phyloP scores from a whole-genome alignment of 768 basidiomycete species.

The Phylloporus arenicola region DNA sequence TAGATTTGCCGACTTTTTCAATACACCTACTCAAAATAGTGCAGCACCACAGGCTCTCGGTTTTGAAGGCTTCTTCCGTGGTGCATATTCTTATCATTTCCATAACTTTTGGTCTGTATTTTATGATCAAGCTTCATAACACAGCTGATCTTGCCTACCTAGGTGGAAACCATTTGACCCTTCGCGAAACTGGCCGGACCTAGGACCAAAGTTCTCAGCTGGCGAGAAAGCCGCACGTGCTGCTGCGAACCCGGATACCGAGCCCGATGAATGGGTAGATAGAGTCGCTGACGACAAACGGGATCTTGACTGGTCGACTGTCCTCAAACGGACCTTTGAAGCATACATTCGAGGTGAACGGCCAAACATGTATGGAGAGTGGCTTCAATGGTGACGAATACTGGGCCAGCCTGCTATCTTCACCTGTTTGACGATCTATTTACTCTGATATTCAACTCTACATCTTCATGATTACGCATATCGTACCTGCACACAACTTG shows the following conservation, averaged over 20 bases:
- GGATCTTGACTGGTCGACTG: conserved; percentile 89
- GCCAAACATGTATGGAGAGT: conserved; percentile 95
- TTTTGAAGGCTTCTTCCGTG: conserved; percentile 93
- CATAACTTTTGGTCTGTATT: conserved; percentile 80
- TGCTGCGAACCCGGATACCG: conserved; percentile 30
- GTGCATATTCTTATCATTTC: conserved; percentile 94
- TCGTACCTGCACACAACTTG: conserved; percentile 23
- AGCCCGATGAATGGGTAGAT: conserved; percentile 36
- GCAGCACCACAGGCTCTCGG: conserved; percentile 86
- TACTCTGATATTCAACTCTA: conserved; percentile 22
- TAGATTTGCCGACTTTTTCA: conserved; percentile 87
- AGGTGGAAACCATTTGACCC: conserved; percentile 98
- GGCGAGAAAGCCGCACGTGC: conserved; percentile 68
- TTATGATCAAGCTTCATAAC: neutral
- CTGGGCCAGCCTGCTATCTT: conserved; percentile 6
- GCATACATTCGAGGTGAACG: conserved; percentile 84
- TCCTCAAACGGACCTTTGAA: conserved; percentile 94
- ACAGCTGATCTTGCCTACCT: conserved; percentile 1
- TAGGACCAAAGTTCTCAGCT: conserved; percentile 71
- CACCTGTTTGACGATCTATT: conserved; percentile 25
- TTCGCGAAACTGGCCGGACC: conserved; percentile 90
- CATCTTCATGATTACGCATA: conserved; percentile 24
- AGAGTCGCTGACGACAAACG: conserved; percentile 59
- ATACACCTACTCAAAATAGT: conserved; percentile 64
- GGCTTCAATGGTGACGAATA: conserved; percentile 45